A percentile compares a stretch with the other conserved stretches of the same genome.
Conservation (phyloP, 805 yeast species). For the Barnettozyma populi region DNA sequence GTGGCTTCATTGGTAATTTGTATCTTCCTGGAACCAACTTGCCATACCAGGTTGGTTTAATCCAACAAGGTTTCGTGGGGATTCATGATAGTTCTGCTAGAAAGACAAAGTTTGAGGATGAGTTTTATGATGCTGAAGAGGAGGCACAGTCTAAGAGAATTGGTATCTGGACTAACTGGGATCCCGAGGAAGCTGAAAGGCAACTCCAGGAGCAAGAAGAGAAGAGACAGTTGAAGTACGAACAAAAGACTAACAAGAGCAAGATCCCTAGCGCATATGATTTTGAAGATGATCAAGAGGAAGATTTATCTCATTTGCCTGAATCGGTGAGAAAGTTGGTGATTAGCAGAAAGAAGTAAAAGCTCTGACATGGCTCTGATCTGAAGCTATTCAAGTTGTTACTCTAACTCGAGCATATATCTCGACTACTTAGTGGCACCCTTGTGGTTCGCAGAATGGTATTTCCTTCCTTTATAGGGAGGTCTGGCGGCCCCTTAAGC, state of each 20-base stretch:
- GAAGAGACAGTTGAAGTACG: constrained; percentile 23
- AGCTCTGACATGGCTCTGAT: background rate
- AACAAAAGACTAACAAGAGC: constrained; percentile 18
- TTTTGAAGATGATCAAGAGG: constrained; percentile 23
- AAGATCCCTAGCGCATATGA: constrained; percentile 23
- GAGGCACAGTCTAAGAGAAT: constrained; percentile 46
- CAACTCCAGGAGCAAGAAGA: constrained; percentile 19
- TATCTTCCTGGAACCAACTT: constrained; percentile 43
- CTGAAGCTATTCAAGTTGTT: too few species aligned
- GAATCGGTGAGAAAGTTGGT: constrained; percentile 25
- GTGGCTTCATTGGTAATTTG: constrained; percentile 74
- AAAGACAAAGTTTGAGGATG: constrained; percentile 48
- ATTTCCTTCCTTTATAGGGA: too few species aligned
- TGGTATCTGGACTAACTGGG: constrained; percentile 68
- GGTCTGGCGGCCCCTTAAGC: too few species aligned
- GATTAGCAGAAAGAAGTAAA: constrained; percentile 8
- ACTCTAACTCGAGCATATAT: too few species aligned
- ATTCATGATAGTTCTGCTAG: constrained; percentile 61
- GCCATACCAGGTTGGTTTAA: constrained; percentile 55
- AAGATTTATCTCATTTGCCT: constrained; percentile 23
- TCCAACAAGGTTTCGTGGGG: constrained; percentile 58
- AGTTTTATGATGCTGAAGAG: constrained; percentile 56
- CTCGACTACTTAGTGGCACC: too few species aligned
- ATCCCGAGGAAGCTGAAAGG: constrained; percentile 35
- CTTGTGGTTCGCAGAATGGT: too few species aligned